Conservation (phyloP, 139 green algal species). For the Picochlorum sp. region DNA sequence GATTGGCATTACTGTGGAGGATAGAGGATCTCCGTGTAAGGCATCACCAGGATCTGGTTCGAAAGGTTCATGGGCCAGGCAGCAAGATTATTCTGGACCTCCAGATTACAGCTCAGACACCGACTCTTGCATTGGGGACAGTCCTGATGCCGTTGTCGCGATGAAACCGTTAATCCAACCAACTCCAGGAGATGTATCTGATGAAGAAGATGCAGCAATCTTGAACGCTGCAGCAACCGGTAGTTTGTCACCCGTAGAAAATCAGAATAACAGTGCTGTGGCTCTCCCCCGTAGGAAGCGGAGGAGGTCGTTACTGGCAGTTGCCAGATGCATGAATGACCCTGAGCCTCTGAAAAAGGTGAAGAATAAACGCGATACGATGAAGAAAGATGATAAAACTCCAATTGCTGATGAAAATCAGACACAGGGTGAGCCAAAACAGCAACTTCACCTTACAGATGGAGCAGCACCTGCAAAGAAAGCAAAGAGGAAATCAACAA, state of each 20-base stretch:
- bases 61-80: background rate
- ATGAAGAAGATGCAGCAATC: constrained; percentile 9
- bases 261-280: background rate
- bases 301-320: background rate
- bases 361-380: background rate
- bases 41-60: background rate
- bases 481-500: background rate
- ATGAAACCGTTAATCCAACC: constrained; percentile 1
- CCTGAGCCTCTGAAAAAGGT: background rate
- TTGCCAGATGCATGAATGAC: background rate
- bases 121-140: background rate
- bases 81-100: background rate
- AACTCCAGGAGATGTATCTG: background rate
- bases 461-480: background rate
- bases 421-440: background rate
- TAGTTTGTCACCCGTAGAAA: constrained; percentile 1
- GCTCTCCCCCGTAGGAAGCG: background rate
- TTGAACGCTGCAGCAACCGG: constrained; percentile 5
- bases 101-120: background rate
- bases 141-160: background rate
- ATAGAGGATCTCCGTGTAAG: background rate
- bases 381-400: background rate
- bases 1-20: background rate
- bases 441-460: background rate
- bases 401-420: background rate